Conservation (phyloP, 768 basidiomycete species). For the Xerocomellus dryophilus region DNA sequence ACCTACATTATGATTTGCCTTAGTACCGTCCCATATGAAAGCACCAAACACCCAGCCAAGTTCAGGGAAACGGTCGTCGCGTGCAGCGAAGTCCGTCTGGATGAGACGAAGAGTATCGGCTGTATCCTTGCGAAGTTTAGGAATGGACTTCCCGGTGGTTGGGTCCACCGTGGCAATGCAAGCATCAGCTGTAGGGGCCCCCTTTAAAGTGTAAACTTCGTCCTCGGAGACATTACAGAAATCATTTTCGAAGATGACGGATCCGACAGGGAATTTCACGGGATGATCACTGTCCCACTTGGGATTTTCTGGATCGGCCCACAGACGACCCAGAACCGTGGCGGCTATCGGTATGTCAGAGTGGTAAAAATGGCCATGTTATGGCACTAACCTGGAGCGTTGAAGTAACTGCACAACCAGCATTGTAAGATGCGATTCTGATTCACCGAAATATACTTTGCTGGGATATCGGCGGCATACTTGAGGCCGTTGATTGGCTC, state of each 20-base stretch:
- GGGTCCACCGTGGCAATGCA: not conserved
- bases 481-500: not conserved
- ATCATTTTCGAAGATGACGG: not conserved
- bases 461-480: not conserved
- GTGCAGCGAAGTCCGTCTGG: not conserved
- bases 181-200: not conserved
- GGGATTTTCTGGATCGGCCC: not conserved
- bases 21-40: not conserved
- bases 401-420: conserved; percentile 2
- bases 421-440: not conserved
- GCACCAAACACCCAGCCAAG: conserved; percentile 1
- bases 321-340: not conserved
- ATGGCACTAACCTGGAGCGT: not conserved
- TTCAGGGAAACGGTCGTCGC: not conserved
- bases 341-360: not conserved
- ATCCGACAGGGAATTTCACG: not conserved
- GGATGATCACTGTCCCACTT: not conserved
- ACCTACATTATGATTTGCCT: not conserved
- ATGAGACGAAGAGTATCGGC: not conserved
- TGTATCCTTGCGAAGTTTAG: not conserved
- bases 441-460: not conserved
- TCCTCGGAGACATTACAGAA: not conserved
- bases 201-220: not conserved
- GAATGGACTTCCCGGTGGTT: not conserved
- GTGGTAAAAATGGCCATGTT: not conserved